Evolutionary conservation across 345 rosid genomes (phyloP).

Genomic region (Combretum micranthum): DNA sequence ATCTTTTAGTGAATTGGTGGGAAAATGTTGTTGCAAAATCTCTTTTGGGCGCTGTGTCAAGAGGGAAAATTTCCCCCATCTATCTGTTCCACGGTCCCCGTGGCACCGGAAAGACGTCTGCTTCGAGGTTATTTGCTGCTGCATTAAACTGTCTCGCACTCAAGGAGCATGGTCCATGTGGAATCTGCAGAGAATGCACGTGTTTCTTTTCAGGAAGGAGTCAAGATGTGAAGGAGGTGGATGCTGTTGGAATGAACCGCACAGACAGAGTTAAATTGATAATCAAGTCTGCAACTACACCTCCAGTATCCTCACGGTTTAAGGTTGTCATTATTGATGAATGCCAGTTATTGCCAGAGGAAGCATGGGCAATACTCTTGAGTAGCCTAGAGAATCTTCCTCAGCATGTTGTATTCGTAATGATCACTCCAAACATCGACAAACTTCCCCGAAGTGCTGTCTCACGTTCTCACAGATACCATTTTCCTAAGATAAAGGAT

Average conservation of each 20-base stretch:
- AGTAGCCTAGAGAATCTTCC: conserved; percentile 62
- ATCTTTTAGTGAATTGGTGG: conserved; percentile 71
- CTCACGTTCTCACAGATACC: conserved; percentile 71
- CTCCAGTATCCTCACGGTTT: conserved; percentile 69
- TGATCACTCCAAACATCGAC: conserved; percentile 80
- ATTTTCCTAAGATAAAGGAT: conserved; percentile 69
- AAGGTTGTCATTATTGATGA: conserved; percentile 80
- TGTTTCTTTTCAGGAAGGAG: conserved; percentile 58
- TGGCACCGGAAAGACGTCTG: conserved; percentile 89
- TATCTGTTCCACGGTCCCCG: conserved; percentile 93
- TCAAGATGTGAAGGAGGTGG: conserved; percentile 70
- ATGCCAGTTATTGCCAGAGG: conserved; percentile 72
- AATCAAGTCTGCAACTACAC: conserved; percentile 50
- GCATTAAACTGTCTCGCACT: conserved; percentile 82
- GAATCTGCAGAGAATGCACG: conserved; percentile 72
- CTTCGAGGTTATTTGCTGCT: conserved; percentile 85
- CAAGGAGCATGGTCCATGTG: conserved; percentile 76
- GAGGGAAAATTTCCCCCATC: conserved; percentile 62
- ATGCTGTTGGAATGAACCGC: conserved; percentile 59
- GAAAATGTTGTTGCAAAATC: conserved; percentile 67
- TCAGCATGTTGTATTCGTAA: conserved; percentile 58
- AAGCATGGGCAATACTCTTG: conserved; percentile 67
- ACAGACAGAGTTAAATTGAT: conserved; percentile 50
- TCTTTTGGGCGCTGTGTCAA: conserved; percentile 63
- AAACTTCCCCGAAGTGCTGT: conserved; percentile 70